Conservation (phyloP, 768 basidiomycete species). For the Russula foetens region DNA sequence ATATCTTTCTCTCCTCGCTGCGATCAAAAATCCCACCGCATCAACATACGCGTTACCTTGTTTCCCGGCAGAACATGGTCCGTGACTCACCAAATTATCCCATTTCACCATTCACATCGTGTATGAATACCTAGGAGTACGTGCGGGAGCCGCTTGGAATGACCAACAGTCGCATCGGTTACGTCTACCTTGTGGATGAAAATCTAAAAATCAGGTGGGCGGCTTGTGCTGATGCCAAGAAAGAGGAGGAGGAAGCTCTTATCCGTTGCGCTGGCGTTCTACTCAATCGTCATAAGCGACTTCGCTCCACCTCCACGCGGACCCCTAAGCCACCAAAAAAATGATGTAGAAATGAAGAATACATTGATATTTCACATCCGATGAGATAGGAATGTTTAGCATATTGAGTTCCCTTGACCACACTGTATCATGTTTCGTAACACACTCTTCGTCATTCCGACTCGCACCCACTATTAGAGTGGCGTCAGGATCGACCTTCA, state of each 20-base stretch:
- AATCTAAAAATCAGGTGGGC: conserved; percentile 87
- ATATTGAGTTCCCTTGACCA: neutral
- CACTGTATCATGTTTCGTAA: neutral
- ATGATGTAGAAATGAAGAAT: neutral
- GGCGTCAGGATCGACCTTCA: neutral
- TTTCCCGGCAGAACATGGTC: conserved; percentile 75
- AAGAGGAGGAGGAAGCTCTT: conserved; percentile 61
- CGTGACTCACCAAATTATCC: conserved; percentile 25
- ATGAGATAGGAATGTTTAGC: neutral
- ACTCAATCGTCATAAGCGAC: conserved; percentile 45
- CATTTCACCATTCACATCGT: neutral
- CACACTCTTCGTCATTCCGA: neutral
- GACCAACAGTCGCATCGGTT: conserved; percentile 85
- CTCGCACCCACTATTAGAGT: neutral
- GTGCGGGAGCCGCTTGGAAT: conserved; percentile 79
- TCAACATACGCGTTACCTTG: conserved; percentile 63
- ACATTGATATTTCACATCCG: neutral
- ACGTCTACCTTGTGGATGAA: conserved; percentile 85
- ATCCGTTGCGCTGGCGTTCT: conserved; percentile 64
- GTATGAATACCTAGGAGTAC: conserved; percentile 32
- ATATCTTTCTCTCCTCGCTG: conserved; percentile 71
- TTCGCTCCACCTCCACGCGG: neutral
- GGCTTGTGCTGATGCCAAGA: conserved; percentile 76
- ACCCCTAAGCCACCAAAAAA: neutral
- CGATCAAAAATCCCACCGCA: conserved; percentile 54